phyloP scores from a whole-genome alignment of 805 yeast genomes.

The Diddensiella santjacobensis region DNA sequence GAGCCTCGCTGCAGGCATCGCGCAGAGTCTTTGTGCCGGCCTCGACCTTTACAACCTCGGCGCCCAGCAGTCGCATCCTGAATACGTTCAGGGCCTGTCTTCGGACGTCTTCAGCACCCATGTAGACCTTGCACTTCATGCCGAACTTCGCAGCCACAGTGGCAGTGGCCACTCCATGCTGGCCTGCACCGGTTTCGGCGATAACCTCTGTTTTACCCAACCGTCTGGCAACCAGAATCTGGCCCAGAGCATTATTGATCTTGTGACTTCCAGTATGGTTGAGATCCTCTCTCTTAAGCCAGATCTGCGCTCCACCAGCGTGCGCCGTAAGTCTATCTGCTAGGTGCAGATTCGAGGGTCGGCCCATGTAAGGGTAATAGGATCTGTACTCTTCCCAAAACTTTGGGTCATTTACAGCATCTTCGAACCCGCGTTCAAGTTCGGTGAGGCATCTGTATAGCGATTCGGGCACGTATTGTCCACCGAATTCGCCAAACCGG shows the following conservation, averaged over 20 bases:
- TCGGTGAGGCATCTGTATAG: slow-evolving; percentile 86
- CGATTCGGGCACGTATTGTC: slow-evolving; percentile 98
- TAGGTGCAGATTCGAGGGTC: slow-evolving; percentile 88
- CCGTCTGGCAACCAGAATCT: slow-evolving; percentile 41
- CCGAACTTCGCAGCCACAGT: slow-evolving; percentile 62
- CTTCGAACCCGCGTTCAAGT: slow-evolving; percentile 82
- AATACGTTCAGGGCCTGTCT: slow-evolving; percentile 98
- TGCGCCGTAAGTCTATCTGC: slow-evolving; percentile 87
- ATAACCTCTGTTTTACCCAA: slow-evolving; percentile 44
- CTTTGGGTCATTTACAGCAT: slow-evolving; percentile 79
- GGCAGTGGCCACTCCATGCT: slow-evolving; percentile 52
- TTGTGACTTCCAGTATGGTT: slow-evolving; percentile 49
- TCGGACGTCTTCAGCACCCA: slow-evolving; percentile 99
- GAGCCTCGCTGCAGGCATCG: slow-evolving; percentile 97
- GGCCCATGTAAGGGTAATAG: slow-evolving; percentile 87
- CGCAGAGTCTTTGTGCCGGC: slow-evolving; percentile 95
- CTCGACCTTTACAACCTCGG: slow-evolving; percentile 87
- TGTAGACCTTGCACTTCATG: slow-evolving; percentile 84
- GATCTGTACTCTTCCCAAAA: slow-evolving; percentile 92
- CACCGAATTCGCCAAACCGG: slow-evolving; percentile 93
- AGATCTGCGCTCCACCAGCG: slow-evolving; percentile 93
- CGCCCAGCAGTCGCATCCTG: slow-evolving; percentile 95
- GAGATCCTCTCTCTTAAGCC: slow-evolving; percentile 94
- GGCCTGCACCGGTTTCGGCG: slow-evolving; percentile 51
- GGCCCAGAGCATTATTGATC: slow-evolving; percentile 47